Conservation (phyloP, 2,329 filamentous ascomycete genomes). For the Xenoacremonium recifei region DNA sequence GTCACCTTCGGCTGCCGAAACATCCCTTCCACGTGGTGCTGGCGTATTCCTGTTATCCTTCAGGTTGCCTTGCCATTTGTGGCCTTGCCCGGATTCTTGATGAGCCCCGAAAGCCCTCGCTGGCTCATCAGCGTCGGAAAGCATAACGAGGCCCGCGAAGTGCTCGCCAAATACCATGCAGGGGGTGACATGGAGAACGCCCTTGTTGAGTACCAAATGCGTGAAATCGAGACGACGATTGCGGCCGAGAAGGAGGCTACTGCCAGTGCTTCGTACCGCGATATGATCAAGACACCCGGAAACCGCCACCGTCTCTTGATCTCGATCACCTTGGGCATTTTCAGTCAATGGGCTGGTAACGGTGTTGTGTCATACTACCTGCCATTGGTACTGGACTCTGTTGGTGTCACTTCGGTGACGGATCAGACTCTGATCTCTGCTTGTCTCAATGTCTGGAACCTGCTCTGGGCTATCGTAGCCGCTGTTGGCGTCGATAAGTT, state of each 20-base stretch:
- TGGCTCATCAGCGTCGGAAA: background rate
- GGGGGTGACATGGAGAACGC: background rate
- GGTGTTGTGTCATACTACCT: slow-evolving; percentile 31
- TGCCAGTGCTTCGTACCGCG: background rate
- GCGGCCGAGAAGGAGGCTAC: background rate
- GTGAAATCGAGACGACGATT: background rate
- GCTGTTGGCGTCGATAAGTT: slow-evolving; percentile 22
- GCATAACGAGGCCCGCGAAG: background rate
- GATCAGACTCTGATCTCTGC: slow-evolving; percentile 28
- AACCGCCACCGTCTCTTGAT: background rate
- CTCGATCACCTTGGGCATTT: background rate
- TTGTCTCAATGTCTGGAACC: slow-evolving; percentile 29
- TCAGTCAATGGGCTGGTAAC: background rate
- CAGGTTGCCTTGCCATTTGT: background rate
- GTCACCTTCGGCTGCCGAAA: background rate
- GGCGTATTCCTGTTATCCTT: slow-evolving; percentile 1
- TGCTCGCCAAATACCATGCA: slow-evolving; percentile 1
- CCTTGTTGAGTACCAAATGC: slow-evolving; percentile 1
- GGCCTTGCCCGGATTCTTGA: background rate
- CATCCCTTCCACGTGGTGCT: background rate
- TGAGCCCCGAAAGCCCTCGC: background rate
- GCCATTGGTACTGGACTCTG: slow-evolving; percentile 33
- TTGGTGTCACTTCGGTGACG: slow-evolving; percentile 35
- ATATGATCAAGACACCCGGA: background rate
- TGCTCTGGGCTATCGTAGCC: slow-evolving; percentile 33